Conservation (phyloP, 1,284 basidiomycete genomes). For the Cutaneotrichosporon arboriforme region DNA sequence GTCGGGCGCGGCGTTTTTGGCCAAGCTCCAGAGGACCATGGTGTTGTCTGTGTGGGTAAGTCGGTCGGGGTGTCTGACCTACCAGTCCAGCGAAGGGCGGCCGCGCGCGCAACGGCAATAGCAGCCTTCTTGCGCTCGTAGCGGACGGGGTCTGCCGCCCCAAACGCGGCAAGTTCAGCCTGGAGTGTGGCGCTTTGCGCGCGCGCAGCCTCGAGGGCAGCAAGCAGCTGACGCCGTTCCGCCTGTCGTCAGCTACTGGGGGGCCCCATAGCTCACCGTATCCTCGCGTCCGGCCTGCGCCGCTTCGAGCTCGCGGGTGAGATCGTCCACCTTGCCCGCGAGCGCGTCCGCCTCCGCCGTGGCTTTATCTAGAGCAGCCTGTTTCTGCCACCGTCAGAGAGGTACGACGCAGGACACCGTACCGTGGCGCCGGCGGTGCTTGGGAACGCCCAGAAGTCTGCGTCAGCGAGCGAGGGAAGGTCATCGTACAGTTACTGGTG, state of each 20-base stretch:
- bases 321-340: slow-evolving; percentile 39
- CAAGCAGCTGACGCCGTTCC: slow-evolving; percentile 53
- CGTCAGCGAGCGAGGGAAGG: too few species aligned
- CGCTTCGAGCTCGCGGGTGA: slow-evolving; percentile 46
- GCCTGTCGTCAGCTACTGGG: slow-evolving; percentile 48
- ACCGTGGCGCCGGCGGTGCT: slow-evolving; percentile 75
- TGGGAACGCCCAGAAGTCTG: slow-evolving; percentile 90
- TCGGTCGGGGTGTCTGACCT: slow-evolving; percentile 21
- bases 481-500: slow-evolving; percentile 71
- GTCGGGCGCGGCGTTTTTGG: slow-evolving; percentile 3
- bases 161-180: slow-evolving; percentile 58
- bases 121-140: slow-evolving; percentile 69
- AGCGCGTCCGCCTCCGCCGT: slow-evolving; percentile 53
- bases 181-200: slow-evolving; percentile 45
- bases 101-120: slow-evolving; percentile 67
- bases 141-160: slow-evolving; percentile 72
- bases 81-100: slow-evolving; percentile 80
- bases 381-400: slow-evolving; percentile 27
- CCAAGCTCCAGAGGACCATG: slow-evolving; percentile 23
- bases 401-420: slow-evolving; percentile 30
- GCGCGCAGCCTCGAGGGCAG: slow-evolving; percentile 45
- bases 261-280: slow-evolving; percentile 54
- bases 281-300: slow-evolving; percentile 60
- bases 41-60: slow-evolving; percentile 33
- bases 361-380: slow-evolving; percentile 55